Percentiles rank a stretch among this genome's conserved stretches.
Conservation (phyloP, 1,284 basidiomycete species). For the Papiliotrema terrestris region DNA sequence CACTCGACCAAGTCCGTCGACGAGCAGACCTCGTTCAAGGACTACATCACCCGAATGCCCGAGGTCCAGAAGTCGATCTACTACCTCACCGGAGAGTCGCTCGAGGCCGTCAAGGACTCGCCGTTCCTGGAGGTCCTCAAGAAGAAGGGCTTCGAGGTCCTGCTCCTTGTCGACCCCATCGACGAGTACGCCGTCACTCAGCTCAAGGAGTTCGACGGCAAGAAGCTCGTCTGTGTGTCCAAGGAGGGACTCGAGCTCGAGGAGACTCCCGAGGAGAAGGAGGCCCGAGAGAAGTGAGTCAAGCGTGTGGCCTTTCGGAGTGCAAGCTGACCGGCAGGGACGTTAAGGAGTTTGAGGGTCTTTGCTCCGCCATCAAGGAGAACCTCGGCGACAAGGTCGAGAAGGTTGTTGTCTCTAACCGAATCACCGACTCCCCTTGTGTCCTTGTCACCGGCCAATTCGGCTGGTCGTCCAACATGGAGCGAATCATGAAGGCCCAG, state of each 20-base stretch:
- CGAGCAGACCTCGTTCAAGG: conserved; percentile 92
- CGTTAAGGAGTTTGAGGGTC: conserved; percentile 75
- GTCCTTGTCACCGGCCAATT: conserved; percentile 98
- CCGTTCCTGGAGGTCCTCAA: conserved; percentile 99
- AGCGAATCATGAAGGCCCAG: conserved; percentile 99
- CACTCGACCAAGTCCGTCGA: conserved; percentile 92
- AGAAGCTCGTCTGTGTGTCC: conserved; percentile 96
- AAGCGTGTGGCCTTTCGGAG: too few relatives aligned
- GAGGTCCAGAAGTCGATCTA: conserved; percentile 99
- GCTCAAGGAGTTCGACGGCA: conserved; percentile 98
- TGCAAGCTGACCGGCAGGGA: too few relatives aligned
- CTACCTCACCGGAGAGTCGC: conserved; percentile 98
- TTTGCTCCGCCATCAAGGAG: conserved; percentile 96
- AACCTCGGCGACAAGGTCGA: conserved; percentile 99
- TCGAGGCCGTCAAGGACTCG: conserved; percentile 85
- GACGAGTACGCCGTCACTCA: conserved; percentile 97
- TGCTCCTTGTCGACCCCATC: conserved; percentile 96
- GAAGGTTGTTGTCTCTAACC: conserved; percentile 98
- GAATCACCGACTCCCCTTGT: conserved; percentile 92
- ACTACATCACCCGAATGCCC: conserved; percentile 99
- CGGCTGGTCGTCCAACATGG: conserved; percentile 99
- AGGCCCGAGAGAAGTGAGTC: conserved; percentile 80
- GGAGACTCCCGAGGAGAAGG: conserved; percentile 98
- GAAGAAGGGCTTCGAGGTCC: conserved; percentile 99
- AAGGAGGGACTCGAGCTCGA: conserved; percentile 99